Evolutionary conservation across 495 filamentous ascomycete genomes (phyloP).

Genomic region (Bathelium albidoporum): DNA sequence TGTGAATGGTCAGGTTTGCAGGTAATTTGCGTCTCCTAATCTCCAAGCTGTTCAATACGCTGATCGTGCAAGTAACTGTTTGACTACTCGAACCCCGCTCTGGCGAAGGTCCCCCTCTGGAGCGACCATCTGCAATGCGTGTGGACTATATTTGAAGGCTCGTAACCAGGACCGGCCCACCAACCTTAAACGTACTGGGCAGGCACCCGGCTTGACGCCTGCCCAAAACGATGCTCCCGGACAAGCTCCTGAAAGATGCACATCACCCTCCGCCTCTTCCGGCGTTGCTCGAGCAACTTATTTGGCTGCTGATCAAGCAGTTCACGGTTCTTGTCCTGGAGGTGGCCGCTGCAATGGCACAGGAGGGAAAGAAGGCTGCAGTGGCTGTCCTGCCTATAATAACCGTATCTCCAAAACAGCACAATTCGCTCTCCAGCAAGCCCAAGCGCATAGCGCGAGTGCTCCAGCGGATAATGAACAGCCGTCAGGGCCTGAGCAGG

Average conservation of each 20-base stretch:
- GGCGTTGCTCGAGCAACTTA: conserved; percentile 56
- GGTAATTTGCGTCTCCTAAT: neutral
- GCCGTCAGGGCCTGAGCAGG: neutral
- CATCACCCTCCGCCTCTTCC: conserved; percentile 27
- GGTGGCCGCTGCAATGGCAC: conserved; percentile 95
- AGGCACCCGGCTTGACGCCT: conserved; percentile 7
- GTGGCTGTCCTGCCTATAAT: conserved; percentile 93
- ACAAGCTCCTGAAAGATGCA: conserved; percentile 31
- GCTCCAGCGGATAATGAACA: neutral
- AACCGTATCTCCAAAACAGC: conserved; percentile 87
- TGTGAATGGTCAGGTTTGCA: conserved; percentile 8
- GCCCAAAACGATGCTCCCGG: conserved; percentile 10
- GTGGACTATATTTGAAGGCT: conserved; percentile 88
- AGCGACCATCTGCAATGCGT: conserved; percentile 95
- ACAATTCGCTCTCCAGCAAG: conserved; percentile 49
- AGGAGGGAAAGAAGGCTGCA: conserved; percentile 90
- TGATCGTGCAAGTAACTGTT: conserved; percentile 64
- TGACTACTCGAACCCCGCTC: conserved; percentile 82
- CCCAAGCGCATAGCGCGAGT: conserved; percentile 13
- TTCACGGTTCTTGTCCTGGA: conserved; percentile 83
- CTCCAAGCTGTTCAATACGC: conserved; percentile 8
- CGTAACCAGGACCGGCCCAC: conserved; percentile 82
- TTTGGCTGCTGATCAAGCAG: conserved; percentile 59
- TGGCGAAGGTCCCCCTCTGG: conserved; percentile 92
- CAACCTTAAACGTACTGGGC: conserved; percentile 58